Evolutionary conservation across 2,329 filamentous ascomycete genomes (phyloP).

Genomic region (Simplicillium aogashimaense): DNA sequence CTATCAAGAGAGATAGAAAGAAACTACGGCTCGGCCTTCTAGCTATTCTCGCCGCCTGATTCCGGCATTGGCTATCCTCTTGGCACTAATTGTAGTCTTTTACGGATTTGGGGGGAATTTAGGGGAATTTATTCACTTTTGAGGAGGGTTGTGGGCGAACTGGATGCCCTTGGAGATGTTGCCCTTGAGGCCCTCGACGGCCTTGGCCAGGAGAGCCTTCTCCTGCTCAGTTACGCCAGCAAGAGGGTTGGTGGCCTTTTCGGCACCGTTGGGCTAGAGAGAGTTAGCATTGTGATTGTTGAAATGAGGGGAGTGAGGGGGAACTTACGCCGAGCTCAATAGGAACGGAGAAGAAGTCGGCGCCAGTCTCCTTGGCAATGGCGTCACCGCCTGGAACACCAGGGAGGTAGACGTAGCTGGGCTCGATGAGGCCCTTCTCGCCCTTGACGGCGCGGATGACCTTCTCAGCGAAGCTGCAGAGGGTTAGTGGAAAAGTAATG

Average conservation of each 20-base stretch:
- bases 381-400: conserved; percentile 81
- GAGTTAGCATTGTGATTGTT: neutral
- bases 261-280: conserved; percentile 66
- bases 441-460: conserved; percentile 81
- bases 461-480: conserved; percentile 77
- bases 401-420: conserved; percentile 90
- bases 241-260: conserved; percentile 78
- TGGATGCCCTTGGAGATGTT: conserved; percentile 92
- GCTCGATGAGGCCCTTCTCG: conserved; percentile 87
- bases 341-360: conserved; percentile 93
- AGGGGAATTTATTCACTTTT: conserved; percentile 75
- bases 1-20: too few species aligned
- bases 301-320: neutral
- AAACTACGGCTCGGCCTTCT: neutral
- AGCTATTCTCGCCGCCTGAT: neutral
- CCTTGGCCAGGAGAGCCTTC: conserved; percentile 73
- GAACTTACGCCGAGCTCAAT: conserved; percentile 84
- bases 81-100: neutral
- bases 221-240: conserved; percentile 72
- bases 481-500: conserved; percentile 6
- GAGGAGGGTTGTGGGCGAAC: conserved; percentile 78
- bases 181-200: conserved; percentile 69
- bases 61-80: neutral
- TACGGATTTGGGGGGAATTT: conserved; percentile 11
- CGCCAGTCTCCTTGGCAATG: conserved; percentile 72